Base-by-base conservation (phyloP, 805 yeast genomes). In the Blastobotrys chiropterorum region DNA sequence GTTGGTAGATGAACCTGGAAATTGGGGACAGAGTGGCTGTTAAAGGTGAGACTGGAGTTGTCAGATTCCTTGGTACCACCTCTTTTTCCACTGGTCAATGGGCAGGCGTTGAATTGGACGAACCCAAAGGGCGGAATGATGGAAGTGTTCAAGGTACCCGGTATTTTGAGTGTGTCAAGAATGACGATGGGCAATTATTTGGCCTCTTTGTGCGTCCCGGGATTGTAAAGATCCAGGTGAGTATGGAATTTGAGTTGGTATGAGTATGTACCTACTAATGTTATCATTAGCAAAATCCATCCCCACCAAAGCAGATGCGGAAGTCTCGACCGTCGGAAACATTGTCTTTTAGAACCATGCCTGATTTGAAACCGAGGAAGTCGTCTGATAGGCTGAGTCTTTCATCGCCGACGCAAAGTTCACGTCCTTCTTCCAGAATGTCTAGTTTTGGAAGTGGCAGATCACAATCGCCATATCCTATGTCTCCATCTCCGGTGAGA, bases 81-180 rank as follows among this genome's bases (percentile, higher is more conserved):
- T 79, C 75, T 40, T 77, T 90, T 30, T 58, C 67, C 1, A 54
- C 62, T 1, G 62, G 65, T 1, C 60, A 59, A 3, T 92, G 97
- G 97, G 76, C 86, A 30, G 98, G 98, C 0, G 77, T 92, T 2
- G 87, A 84, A 60, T 81, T 90, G 55, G 92, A 86, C 58, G 86
- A 83, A 56, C 90, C 97, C 0, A 76, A 77, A 2, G 98, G 98
- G 2, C 87, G 85, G 66, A 89, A 90, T 61, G 79, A 88, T 62
- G 98, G 98, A 0, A 68, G 79, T 17, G 73, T 89, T 30, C 80
- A 80, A 31, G 90, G 87, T 0, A 64, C 60, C 0, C 61, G 72
- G 38, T 77, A 85, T 57, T 90, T 92, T 63, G 63, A 70, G 2
- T 58, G 58, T 0, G 75, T 76, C n/a, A 21, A 38, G 19, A 20